Conservation (phyloP, 1,139 yeast species). For the Pichia sp. region DNA sequence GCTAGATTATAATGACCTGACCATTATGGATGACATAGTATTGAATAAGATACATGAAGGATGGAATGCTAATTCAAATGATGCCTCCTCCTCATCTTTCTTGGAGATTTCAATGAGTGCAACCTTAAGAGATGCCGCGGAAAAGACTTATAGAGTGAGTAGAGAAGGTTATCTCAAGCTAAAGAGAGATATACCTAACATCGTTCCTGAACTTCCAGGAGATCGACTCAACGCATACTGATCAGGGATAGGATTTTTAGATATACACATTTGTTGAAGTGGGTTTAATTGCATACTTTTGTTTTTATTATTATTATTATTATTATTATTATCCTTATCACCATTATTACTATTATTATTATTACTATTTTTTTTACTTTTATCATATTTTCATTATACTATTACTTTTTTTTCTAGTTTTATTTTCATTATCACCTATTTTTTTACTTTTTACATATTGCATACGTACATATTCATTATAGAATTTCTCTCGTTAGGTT, state of each 20-base stretch:
- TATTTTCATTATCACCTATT: neutral
- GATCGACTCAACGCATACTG: constrained; percentile 15
- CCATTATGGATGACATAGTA: neutral
- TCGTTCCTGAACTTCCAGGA: constrained; percentile 13
- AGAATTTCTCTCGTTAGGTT: neutral
- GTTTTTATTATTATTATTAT: neutral
- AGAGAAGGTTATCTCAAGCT: constrained; percentile 6
- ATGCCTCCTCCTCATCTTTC: constrained; percentile 11
- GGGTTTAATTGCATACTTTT: neutral
- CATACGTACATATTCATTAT: constrained; percentile 2
- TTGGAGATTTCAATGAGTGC: constrained; percentile 8
- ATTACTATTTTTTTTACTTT: neutral
- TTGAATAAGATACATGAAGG: neutral
- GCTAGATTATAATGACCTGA: neutral
- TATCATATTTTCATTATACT: neutral
- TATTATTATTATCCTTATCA: neutral
- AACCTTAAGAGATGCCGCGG: neutral
- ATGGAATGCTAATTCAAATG: neutral
- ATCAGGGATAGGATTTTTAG: neutral
- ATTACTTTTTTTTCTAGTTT: neutral
- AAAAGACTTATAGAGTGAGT: constrained; percentile 3
- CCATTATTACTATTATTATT: neutral
- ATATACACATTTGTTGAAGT: neutral
- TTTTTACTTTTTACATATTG: neutral
- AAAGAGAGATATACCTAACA: constrained; percentile 13